Evolutionary conservation across 805 yeast species (phyloP), one percentile per base, ranked within the genome.

Genomic region (Candida methanosorbosa): DNA sequence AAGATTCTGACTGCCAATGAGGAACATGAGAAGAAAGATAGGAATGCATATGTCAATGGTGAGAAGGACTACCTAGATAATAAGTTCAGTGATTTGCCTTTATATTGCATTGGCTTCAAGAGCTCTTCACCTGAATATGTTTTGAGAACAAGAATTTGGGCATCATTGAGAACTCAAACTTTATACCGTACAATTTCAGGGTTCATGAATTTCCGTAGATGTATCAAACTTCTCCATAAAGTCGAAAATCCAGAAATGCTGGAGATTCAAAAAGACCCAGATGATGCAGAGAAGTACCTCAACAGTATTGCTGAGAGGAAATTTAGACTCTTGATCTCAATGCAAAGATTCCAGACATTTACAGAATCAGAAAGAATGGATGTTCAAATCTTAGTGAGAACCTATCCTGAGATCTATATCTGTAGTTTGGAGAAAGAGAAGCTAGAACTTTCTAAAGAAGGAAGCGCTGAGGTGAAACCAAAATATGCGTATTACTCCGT

Each of bases 151-250:
- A 66, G 95, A 49, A 68, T 85, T 2, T 86, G 96, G 96, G 83
- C 94, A 0, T 83, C 95, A 0, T 58, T 82, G 35, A 66, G 95
- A 48, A 73, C 84, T 2, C 96, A 86, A 50, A 86, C 95, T 0
- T 62, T 86, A 35, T 87, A 79, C 49, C 63, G 95, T 27, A 86
- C 96, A 0, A 66, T 84, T 3, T 74, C 88, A 0, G 95, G 96
- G 0, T 85, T 87, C 49, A 73, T 73, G 73, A 85, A 85, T 51
- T 86, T 86, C 50, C 63, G 72, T 12, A 68, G 69, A 25, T 95
- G 95, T 0, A 68, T 87, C 21, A 78, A 77, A 43, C 59, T 85
- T 18, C 62, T 86, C 6, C 75, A 76, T 45, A 61, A 78, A 29
- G 70, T 80, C 29, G 95, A 86, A 53, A 74, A 71, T 39, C 73